Conservation (phyloP, 2,329 filamentous ascomycete species). For the Fusarium buxicola region DNA sequence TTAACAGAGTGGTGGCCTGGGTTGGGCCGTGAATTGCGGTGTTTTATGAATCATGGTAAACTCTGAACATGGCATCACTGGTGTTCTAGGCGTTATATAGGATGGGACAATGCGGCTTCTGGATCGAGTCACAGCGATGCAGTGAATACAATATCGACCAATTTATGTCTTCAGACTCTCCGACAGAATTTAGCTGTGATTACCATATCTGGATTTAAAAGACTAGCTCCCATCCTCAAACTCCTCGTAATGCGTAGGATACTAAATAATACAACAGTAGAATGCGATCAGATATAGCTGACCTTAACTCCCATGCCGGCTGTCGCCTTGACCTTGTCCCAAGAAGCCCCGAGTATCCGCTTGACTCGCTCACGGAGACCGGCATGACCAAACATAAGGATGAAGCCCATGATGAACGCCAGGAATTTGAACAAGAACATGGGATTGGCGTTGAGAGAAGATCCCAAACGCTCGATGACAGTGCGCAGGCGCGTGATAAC, state of each 20-base stretch:
- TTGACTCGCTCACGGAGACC: conserved; percentile 80
- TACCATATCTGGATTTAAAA: conserved; percentile 30
- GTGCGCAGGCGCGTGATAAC: conserved; percentile 64
- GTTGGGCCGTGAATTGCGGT: conserved; percentile 54
- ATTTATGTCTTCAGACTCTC: conserved; percentile 21
- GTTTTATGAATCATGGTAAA: conserved; percentile 22
- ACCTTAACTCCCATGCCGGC: conserved; percentile 98
- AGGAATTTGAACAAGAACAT: conserved; percentile 71
- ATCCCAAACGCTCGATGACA: conserved; percentile 63
- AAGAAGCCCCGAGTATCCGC: conserved; percentile 74
- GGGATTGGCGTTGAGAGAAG: conserved; percentile 67
- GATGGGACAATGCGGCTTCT: conserved; percentile 21
- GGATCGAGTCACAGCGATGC: conserved; percentile 26
- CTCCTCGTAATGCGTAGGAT: conserved; percentile 47
- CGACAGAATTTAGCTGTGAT: conserved; percentile 31
- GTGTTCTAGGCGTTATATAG: conserved; percentile 39
- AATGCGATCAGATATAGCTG: conserved; percentile 79
- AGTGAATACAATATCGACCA: conserved; percentile 26
- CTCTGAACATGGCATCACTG: conserved; percentile 36
- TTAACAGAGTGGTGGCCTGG: conserved; percentile 62
- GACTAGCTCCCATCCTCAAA: conserved; percentile 36
- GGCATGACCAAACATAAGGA: conserved; percentile 79
- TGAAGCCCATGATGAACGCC: conserved; percentile 82
- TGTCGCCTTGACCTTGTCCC: conserved; percentile 85
- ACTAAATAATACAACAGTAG: conserved; percentile 42